Evolutionary conservation across 2,329 filamentous ascomycete genomes (phyloP).

Genomic region (Fusarium cicatricum): DNA sequence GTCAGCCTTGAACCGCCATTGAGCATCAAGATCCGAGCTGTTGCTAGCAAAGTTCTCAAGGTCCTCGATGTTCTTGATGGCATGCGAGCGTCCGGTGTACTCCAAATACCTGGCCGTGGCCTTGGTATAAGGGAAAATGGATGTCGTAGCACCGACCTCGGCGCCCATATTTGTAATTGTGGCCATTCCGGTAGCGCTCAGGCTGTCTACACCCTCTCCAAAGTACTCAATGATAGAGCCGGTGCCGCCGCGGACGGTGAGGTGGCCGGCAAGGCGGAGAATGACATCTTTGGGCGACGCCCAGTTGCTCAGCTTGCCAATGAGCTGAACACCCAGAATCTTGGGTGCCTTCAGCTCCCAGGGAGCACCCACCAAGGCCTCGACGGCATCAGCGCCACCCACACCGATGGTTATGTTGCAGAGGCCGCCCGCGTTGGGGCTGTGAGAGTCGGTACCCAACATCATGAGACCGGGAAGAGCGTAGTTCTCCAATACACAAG

Average conservation of each 20-base stretch:
- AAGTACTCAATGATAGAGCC: constrained; percentile 96
- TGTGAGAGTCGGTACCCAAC: constrained; percentile 97
- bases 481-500: constrained; percentile 98
- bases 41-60: constrained; percentile 63
- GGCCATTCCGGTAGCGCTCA: constrained; percentile 93
- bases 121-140: constrained; percentile 89
- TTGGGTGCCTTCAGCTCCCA: constrained; percentile 98
- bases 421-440: constrained; percentile 94
- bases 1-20: constrained; percentile 78
- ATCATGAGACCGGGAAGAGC: constrained; percentile 98
- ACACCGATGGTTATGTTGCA: constrained; percentile 96
- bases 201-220: constrained; percentile 85
- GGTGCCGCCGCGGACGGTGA: constrained; percentile 94
- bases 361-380: constrained; percentile 93
- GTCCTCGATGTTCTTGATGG: constrained; percentile 72
- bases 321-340: constrained; percentile 84
- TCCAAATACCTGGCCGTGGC: constrained; percentile 86
- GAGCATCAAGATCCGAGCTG: constrained; percentile 55
- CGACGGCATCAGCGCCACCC: constrained; percentile 95
- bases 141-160: constrained; percentile 95
- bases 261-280: constrained; percentile 82
- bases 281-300: constrained; percentile 96
- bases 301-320: constrained; percentile 88
- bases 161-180: constrained; percentile 90
- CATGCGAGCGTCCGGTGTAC: constrained; percentile 73